These are phyloP conservation scores for Penicillium daleae DNA, from an alignment of 495 filamentous ascomycete species.

Conservation along the genomic window DNA sequence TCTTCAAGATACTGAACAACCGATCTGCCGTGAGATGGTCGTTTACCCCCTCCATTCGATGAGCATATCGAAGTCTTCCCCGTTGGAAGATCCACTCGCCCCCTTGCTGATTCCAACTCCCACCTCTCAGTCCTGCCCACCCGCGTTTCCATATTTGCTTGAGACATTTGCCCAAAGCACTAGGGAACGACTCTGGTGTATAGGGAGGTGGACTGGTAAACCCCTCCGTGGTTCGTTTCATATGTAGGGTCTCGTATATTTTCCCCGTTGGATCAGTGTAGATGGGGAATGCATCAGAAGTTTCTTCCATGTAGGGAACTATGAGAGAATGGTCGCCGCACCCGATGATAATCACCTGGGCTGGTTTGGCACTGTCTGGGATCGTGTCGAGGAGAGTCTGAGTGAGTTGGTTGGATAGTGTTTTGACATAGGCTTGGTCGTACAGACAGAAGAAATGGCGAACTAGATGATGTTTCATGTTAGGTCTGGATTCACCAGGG, in stretches of 20 bases:
- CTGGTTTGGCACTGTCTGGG: constrained; percentile 19
- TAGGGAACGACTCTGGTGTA: constrained; percentile 16
- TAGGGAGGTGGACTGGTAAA: constrained; percentile 27
- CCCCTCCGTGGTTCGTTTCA: constrained; percentile 21
- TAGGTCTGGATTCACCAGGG: neutral
- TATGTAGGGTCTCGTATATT: constrained; percentile 29
- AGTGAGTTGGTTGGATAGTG: constrained; percentile 21
- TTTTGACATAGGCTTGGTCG: constrained; percentile 34
- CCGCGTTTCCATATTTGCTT: constrained; percentile 26
- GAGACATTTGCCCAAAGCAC: constrained; percentile 13
- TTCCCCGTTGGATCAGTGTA: constrained; percentile 27
- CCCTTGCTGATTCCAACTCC: constrained; percentile 25
- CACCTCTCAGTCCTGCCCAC: constrained; percentile 17
- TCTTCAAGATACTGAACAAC: constrained; percentile 28
- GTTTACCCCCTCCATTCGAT: constrained; percentile 29
- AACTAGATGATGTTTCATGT: constrained; percentile 11
- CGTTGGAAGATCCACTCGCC: constrained; percentile 32
- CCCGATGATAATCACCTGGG: constrained; percentile 34
- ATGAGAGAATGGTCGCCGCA: constrained; percentile 30
- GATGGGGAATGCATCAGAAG: constrained; percentile 22
- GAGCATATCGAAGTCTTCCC: constrained; percentile 24
- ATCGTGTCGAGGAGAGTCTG: constrained; percentile 24
- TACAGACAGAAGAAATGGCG: constrained; percentile 37
- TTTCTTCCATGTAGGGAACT: constrained; percentile 28
- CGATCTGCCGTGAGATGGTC: constrained; percentile 34